Conservation (phyloP, 2,329 filamentous ascomycete species). For the Neofusicoccum sp. region DNA sequence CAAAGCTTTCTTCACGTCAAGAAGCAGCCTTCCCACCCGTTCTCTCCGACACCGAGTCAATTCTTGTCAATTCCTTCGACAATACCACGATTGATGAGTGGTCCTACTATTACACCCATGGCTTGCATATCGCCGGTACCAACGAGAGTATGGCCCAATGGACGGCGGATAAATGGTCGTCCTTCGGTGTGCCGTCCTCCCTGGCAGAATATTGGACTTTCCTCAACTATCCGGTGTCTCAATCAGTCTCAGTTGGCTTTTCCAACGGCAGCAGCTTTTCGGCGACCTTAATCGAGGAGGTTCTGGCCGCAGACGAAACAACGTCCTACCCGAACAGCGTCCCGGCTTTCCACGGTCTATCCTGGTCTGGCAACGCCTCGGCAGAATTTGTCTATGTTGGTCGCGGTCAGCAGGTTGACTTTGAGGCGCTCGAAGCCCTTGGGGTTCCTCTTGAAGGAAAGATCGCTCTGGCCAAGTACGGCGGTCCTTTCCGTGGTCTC, state of each 20-base stretch:
- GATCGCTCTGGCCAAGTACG: constrained; percentile 51
- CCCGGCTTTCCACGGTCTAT: constrained; percentile 53
- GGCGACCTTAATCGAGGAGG: constrained; percentile 36
- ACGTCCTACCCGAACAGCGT: constrained; percentile 43
- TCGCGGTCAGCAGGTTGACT: constrained; percentile 46
- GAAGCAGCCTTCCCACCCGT: constrained; percentile 34
- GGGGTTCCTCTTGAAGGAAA: constrained; percentile 51
- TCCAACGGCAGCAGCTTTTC: constrained; percentile 38
- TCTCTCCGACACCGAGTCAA: constrained; percentile 40
- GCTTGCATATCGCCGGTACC: constrained; percentile 34
- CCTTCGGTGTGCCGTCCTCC: constrained; percentile 39
- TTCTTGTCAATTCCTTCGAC: constrained; percentile 46
- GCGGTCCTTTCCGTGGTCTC: constrained; percentile 49
- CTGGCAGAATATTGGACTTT: constrained; percentile 43
- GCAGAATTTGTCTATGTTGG: constrained; percentile 54
- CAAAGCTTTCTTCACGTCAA: constrained; percentile 33
- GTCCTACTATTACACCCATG: constrained; percentile 43
- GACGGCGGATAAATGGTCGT: constrained; percentile 41
- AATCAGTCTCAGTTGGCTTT: constrained; percentile 38
- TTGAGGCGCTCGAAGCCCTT: constrained; percentile 44
- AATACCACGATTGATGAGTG: constrained; percentile 42
- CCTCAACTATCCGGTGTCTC: constrained; percentile 41
- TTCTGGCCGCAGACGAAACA: constrained; percentile 37
- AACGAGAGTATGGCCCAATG: constrained; percentile 44
- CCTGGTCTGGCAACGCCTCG: constrained; percentile 48